Evolutionary conservation across 768 basidiomycete species (phyloP).

Genomic region (Psilocybe subaeruginosa): DNA sequence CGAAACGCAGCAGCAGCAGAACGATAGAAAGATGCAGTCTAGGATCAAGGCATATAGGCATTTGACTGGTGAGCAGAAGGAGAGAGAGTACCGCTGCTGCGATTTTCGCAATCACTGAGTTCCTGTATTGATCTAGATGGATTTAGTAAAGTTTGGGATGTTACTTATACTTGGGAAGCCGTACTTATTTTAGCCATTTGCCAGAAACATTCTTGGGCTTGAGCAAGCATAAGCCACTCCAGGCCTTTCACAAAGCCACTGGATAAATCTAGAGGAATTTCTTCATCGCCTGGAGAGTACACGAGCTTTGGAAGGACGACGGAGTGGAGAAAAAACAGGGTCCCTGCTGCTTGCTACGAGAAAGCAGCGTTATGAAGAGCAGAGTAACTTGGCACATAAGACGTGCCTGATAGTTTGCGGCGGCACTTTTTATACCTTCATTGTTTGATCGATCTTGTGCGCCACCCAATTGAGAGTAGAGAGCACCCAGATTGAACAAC

Average conservation of each 20-base stretch:
- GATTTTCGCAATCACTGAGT: conserved; percentile 81
- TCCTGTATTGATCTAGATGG: conserved; percentile 66
- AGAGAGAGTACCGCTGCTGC: conserved; percentile 61
- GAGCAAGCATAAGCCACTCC: conserved; percentile 83
- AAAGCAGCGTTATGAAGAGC: conserved; percentile 3
- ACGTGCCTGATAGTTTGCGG: conserved; percentile 69
- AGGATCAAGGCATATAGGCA: conserved; percentile 7
- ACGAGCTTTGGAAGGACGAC: conserved; percentile 56
- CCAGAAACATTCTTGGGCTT: conserved; percentile 98
- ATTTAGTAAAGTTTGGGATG: conserved; percentile 15
- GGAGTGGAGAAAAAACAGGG: conserved; percentile 61
- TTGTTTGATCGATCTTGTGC: conserved; percentile 67
- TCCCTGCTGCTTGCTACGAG: conserved; percentile 68
- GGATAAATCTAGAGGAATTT: conserved; percentile 70
- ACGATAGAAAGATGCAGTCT: conserved; percentile 71
- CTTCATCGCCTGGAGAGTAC: conserved; percentile 50
- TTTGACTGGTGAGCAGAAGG: conserved; percentile 1
- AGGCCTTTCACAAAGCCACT: conserved; percentile 61
- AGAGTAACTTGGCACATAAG: not conserved
- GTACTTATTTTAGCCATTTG: conserved; percentile 85
- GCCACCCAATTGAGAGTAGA: conserved; percentile 82
- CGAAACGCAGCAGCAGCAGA: conserved; percentile 46
- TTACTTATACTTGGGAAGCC: conserved; percentile 19
- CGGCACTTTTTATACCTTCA: conserved; percentile 87
- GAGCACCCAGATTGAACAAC: conserved; percentile 84